phyloP scores from a whole-genome alignment of 371 early-diverging fungal species.

The Apophysomyces trapeziformis region DNA sequence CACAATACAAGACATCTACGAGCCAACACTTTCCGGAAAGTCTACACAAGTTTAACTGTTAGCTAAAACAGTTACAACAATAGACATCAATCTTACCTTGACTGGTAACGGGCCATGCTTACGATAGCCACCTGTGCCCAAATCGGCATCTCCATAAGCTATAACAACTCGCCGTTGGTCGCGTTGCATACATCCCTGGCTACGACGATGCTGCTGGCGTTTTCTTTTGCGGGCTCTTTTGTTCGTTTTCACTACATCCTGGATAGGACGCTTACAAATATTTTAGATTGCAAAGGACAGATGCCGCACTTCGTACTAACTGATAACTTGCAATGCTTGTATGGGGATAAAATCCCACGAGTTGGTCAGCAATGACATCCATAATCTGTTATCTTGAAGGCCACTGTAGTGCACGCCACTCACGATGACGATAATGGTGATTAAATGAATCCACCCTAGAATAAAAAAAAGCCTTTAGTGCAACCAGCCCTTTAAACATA shows the following conservation, averaged over 20 bases:
- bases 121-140: not conserved
- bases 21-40: not conserved
- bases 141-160: not conserved
- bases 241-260: not conserved
- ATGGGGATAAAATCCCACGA: not conserved
- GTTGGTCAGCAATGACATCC: not conserved
- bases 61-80: not conserved
- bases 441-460: not conserved
- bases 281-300: not conserved
- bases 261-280: not conserved
- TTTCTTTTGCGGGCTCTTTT: not conserved
- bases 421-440: no score
- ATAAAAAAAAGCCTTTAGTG: not conserved
- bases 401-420: no score
- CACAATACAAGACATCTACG: not conserved
- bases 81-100: not conserved
- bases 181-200: not conserved
- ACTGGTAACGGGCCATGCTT: not conserved
- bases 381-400: not conserved
- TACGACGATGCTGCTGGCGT: not conserved
- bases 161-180: not conserved
- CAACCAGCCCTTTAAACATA: not conserved
- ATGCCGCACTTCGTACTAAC: not conserved
- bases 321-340: not conserved
- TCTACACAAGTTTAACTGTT: not conserved